These are phyloP conservation scores for Solanum tarapatanum DNA, from an alignment of 257 asterid species.

Conservation along the genomic window DNA sequence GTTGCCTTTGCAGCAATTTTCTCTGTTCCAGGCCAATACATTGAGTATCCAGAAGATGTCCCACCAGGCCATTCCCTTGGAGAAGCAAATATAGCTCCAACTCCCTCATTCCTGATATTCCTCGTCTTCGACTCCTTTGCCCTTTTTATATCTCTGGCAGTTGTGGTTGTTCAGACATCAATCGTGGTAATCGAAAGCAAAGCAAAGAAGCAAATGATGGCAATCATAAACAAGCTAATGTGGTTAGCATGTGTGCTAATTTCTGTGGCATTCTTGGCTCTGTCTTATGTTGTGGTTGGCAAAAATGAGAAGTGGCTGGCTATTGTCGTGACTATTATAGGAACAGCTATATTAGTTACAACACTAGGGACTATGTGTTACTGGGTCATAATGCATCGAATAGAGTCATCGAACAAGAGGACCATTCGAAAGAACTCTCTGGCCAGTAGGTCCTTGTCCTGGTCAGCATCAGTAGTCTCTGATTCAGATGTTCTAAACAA, in stretches of 20 bases:
- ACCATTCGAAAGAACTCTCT: conserved; percentile 25
- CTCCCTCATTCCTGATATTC: conserved; percentile 24
- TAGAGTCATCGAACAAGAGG: conserved; percentile 19
- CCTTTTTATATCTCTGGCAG: conserved; percentile 39
- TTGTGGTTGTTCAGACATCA: conserved; percentile 43
- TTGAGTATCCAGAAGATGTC: conserved; percentile 15
- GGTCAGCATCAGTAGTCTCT: conserved; percentile 34
- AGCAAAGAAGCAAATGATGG: conserved; percentile 54
- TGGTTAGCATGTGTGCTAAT: conserved; percentile 42
- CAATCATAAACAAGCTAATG: conserved; percentile 42
- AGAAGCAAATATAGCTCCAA: conserved; percentile 38
- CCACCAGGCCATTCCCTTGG: conserved; percentile 32
- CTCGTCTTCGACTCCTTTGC: conserved; percentile 36
- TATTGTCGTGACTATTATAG: conserved; percentile 36
- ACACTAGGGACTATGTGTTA: conserved; percentile 41
- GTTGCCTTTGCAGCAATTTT: conserved; percentile 4
- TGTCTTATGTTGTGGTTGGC: conserved; percentile 34
- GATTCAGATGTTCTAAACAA: conserved; percentile 53
- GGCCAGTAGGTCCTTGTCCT: conserved; percentile 24
- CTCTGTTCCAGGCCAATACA: conserved; percentile 38
- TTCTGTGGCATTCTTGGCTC: conserved; percentile 34
- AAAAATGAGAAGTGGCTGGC: conserved; percentile 30
- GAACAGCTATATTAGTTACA: conserved; percentile 32
- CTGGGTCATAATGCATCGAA: conserved; percentile 40
- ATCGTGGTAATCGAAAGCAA: conserved; percentile 36